These are phyloP conservation scores for Verticillium longisporum DNA, from an alignment of 2,329 filamentous ascomycete species.

Conservation along the genomic window DNA sequence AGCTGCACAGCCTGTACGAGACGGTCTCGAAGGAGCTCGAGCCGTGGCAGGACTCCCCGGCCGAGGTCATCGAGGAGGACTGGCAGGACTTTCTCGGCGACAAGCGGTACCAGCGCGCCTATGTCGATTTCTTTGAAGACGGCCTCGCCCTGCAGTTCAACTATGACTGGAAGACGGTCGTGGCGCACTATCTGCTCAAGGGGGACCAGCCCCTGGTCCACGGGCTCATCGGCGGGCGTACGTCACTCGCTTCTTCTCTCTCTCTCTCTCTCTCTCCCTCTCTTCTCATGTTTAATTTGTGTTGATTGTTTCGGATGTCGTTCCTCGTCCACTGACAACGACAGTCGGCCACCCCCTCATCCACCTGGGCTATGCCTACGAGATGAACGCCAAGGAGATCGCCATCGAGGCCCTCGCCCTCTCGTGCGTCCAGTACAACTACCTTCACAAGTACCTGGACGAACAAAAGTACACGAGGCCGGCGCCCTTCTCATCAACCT, in stretches of 20 bases:
- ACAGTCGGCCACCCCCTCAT: slow-evolving; percentile 87
- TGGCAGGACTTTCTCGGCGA: slow-evolving; percentile 83
- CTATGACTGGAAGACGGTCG: slow-evolving; percentile 79
- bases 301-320: too few relatives aligned
- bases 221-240: slow-evolving; percentile 71
- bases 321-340: not conserved
- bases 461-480: slow-evolving; percentile 63
- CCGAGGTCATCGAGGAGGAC: slow-evolving; percentile 74
- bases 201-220: slow-evolving; percentile 74
- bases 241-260: slow-evolving; percentile 21
- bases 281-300: too few relatives aligned
- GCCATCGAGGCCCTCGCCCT: slow-evolving; percentile 83
- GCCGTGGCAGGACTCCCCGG: slow-evolving; percentile 75
- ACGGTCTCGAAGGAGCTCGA: slow-evolving; percentile 64
- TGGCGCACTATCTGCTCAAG: slow-evolving; percentile 69
- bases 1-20: slow-evolving; percentile 79
- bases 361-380: slow-evolving; percentile 88
- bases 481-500: slow-evolving; percentile 51
- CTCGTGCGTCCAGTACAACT: slow-evolving; percentile 50
- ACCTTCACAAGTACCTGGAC: slow-evolving; percentile 62
- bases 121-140: slow-evolving; percentile 93
- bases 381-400: slow-evolving; percentile 77
- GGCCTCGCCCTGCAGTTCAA: slow-evolving; percentile 64
- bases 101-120: slow-evolving; percentile 78
- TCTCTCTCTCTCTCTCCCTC: not conserved